A percentile compares a stretch with the other conserved stretches of the same genome.
These are phyloP conservation scores for Pachyrhizus erosus DNA, from an alignment of 306 rosid species.

Conservation along the genomic window DNA sequence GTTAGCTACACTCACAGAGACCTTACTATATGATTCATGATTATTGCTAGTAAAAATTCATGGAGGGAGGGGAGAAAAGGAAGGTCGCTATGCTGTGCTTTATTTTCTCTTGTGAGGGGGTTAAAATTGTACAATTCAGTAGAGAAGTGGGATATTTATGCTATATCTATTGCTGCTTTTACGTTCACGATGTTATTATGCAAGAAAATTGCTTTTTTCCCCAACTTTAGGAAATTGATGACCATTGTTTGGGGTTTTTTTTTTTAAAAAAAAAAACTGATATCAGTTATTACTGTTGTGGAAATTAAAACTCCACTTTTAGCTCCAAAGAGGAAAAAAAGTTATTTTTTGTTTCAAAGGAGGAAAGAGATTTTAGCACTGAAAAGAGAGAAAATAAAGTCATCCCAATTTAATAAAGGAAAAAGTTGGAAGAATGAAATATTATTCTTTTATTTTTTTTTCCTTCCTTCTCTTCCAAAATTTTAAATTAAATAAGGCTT, in stretches of 20 bases:
- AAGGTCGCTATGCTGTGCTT: conserved; percentile 12
- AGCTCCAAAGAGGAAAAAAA: no score
- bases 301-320: no score
- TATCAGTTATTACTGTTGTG: neutral
- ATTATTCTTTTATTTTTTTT: no score
- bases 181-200: neutral
- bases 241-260: neutral
- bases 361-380: no score
- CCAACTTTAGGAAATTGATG: conserved; percentile 2
- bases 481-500: no score
- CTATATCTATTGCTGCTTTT: conserved; percentile 3
- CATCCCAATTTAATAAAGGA: no score
- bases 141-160: neutral
- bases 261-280: neutral
- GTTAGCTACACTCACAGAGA: conserved; percentile 75
- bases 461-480: no score
- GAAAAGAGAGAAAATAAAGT: no score
- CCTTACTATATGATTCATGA: conserved; percentile 58
- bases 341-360: no score
- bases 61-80: conserved; percentile 19
- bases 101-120: conserved; percentile 7
- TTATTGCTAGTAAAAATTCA: conserved; percentile 1
- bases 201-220: conserved; percentile 9
- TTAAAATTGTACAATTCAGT: conserved; percentile 30
- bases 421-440: no score